Base-by-base conservation (phyloP, 306 rosid species). In the Cucurbita moschata region DNA sequence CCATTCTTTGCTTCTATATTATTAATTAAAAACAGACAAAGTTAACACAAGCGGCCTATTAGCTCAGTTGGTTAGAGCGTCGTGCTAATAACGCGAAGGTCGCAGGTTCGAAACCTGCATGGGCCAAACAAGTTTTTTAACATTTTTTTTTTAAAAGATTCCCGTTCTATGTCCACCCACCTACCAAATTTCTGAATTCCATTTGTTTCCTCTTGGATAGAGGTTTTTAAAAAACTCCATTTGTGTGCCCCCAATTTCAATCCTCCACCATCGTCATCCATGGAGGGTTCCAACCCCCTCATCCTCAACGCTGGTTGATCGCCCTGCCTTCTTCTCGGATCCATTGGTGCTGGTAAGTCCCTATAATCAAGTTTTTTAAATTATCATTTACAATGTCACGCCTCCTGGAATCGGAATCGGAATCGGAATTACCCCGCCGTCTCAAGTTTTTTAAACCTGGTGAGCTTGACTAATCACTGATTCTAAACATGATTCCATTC, bases 281-380 rank as follows among this genome's bases (percentile, higher is more conserved):
- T 73, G 82, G 81, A 66, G 88, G 97, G 96, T 23, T 88, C 99
- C 76, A 78, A 82, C 59, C 97, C 97, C 53, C 91, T 94, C 18
- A 89, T 94, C 90, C 97, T 91, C 81, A 57, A 59, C 46, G 80
- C 97, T 53, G 91, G 90, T 40, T 2, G 77, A 94, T n/a, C 92
- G 96, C 0, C 26, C 26, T 90, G 97, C 81, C 90, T 94, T 60
- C 93, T 94, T 47, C 91, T 94, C 10, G 97, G 97, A 79, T 94
- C 99, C 80, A 94, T 91, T 74, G 99, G 99, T 82, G 96, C 97
- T 37, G 97, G 97, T 87, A n/a, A 35, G 69, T 79, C 76, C 62
- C 4, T 5, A 4, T 69, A 56, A 44, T 63, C 4, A 0, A 18
- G 43, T 52, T 64, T 16, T 64, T 18, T 0, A 4, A 21, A 21